Base-by-base conservation (phyloP, 2,329 filamentous ascomycete species). In the Colletotrichum gigasporum region DNA sequence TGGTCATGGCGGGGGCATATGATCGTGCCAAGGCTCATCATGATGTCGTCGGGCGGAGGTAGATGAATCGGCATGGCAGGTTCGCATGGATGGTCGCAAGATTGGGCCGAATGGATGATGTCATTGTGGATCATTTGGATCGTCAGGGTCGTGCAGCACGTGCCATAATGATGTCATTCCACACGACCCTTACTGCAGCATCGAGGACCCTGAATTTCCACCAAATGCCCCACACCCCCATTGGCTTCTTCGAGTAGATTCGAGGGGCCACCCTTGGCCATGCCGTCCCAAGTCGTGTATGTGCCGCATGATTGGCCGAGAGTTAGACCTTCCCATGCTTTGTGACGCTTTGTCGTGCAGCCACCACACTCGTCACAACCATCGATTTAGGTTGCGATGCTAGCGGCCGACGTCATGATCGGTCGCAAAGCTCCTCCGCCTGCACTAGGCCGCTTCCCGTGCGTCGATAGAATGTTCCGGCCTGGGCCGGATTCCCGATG, bases 131-230 rank as follows among this genome's bases (percentile, higher is more conserved):
- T n/a, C 51, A 22, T 35, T 4, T 12, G n/a, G 58, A 65, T 65
- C 58, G 63, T 56, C 63, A 65, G 63, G 63, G 63, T 63, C 58
- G 63, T 18, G 3, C 2, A 4, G 63, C 63, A 63, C 50, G 22
- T 44, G n/a, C 59, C 39, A 54, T 22, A 2, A 9, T 66, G 64
- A 66, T 59, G 26, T 65, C 58, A 65, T 51, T 12, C 18, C 14
- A 9, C 35, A 56, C 58, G 58, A 65, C 63, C 63, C 63, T 52
- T 63, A 8, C 45, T 63, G 58, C 51, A 52, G 20, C 6, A 42
- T 47, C n/a, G 35, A 62, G 32, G 65, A 66, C 65, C 65, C 62
- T 66, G 65, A 63, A 53, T 37, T 50, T 18, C 26, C 34, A 54
- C 22, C 22, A 11, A 12, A n/a, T 34, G 12, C 22, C 30, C 30